Evolutionary conservation across 495 filamentous ascomycete species (phyloP).

Genomic region (Trichocladium uniseriatum): DNA sequence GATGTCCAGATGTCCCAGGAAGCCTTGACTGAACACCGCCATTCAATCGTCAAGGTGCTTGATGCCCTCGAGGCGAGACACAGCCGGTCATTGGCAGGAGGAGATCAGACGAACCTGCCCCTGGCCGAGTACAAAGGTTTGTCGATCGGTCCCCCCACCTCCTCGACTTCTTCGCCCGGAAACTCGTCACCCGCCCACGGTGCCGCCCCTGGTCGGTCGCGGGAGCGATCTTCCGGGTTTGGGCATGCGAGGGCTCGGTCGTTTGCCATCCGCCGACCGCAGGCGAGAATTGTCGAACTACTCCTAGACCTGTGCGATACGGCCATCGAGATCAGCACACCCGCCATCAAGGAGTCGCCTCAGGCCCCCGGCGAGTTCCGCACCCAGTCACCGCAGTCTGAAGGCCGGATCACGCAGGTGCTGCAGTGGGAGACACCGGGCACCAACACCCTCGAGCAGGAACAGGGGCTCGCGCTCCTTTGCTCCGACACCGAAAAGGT

Average conservation of each 20-base stretch:
- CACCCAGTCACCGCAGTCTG: constrained; percentile 89
- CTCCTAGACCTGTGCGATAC: constrained; percentile 94
- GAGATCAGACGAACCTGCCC: constrained; percentile 46
- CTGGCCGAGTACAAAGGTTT: constrained; percentile 85
- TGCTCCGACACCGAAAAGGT: constrained; percentile 80
- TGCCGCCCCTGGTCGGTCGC: constrained; percentile 62
- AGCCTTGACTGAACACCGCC: constrained; percentile 83
- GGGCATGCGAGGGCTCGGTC: constrained; percentile 64
- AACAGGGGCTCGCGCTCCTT: constrained; percentile 79
- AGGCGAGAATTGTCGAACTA: constrained; percentile 87
- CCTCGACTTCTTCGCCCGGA: constrained; percentile 51
- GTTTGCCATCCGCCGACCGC: constrained; percentile 80
- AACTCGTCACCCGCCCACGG: constrained; percentile 50
- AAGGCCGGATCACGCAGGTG: constrained; percentile 85
- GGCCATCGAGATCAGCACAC: constrained; percentile 85
- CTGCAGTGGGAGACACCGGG: constrained; percentile 91
- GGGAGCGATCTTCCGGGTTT: constrained; percentile 69
- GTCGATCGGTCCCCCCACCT: constrained; percentile 66
- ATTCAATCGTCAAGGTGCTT: constrained; percentile 89
- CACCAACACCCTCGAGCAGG: constrained; percentile 84
- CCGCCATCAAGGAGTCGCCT: constrained; percentile 73
- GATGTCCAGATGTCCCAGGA: constrained; percentile 95
- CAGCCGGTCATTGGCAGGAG: constrained; percentile 53
- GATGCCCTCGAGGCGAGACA: constrained; percentile 82
- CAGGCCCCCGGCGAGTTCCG: constrained; percentile 64